Evolutionary conservation across 2,329 filamentous ascomycete genomes (phyloP).

Genomic region (Verticillium albo-atrum): DNA sequence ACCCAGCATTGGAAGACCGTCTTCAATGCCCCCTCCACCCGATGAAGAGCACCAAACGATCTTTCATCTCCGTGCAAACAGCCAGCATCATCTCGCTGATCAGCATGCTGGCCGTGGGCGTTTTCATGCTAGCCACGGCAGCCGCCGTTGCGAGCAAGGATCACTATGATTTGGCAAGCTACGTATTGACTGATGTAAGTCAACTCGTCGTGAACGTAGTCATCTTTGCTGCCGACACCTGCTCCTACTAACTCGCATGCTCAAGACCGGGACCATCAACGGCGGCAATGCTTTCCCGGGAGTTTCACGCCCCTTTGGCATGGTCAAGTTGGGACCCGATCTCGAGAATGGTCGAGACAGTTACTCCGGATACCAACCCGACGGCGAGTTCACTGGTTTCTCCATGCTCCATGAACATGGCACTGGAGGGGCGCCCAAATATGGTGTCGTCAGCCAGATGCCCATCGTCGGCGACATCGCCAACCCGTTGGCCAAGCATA

Average conservation of each 20-base stretch:
- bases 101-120: background rate
- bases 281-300: slow-evolving; percentile 48
- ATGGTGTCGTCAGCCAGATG: slow-evolving; percentile 60
- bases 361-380: slow-evolving; percentile 47
- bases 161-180: slow-evolving; percentile 20
- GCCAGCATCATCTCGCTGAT: background rate
- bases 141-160: background rate
- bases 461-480: slow-evolving; percentile 43
- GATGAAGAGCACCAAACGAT: background rate
- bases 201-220: background rate
- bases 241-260: slow-evolving; percentile 2
- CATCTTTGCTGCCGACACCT: background rate
- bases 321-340: slow-evolving; percentile 47
- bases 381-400: slow-evolving; percentile 54
- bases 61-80: background rate
- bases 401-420: slow-evolving; percentile 63
- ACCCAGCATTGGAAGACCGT: too few species aligned
- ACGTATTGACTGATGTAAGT: slow-evolving; percentile 30
- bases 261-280: slow-evolving; percentile 38
- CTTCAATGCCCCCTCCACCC: background rate
- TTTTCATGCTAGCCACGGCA: background rate
- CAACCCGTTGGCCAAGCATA: slow-evolving; percentile 51
- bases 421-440: slow-evolving; percentile 66
- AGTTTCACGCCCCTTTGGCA: slow-evolving; percentile 40
- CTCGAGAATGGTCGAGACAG: slow-evolving; percentile 43